Evolutionary conservation across 1,139 yeast species (phyloP).

Genomic region (Nakaseomyces bracarensis): DNA sequence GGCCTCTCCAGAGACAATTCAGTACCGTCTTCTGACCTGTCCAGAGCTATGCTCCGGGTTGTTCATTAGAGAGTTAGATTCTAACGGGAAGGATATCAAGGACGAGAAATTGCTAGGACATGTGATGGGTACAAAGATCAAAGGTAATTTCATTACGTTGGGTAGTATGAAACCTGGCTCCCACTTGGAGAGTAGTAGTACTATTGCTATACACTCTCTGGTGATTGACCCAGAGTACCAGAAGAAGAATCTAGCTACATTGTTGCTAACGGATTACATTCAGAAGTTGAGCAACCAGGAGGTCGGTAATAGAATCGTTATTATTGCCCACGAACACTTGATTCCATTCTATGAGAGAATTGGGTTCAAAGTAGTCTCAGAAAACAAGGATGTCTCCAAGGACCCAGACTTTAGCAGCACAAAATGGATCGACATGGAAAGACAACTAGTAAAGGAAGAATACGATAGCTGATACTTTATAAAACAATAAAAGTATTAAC

Average conservation of each 20-base stretch:
- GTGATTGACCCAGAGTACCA: slow-evolving; percentile 74
- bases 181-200: slow-evolving; percentile 66
- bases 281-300: slow-evolving; percentile 85
- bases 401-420: slow-evolving; percentile 26
- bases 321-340: slow-evolving; percentile 63
- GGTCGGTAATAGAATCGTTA: slow-evolving; percentile 67
- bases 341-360: slow-evolving; percentile 70
- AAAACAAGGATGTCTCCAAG: slow-evolving; percentile 25
- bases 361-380: slow-evolving; percentile 46
- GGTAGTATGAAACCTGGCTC: slow-evolving; percentile 51
- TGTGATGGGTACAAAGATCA: slow-evolving; percentile 71
- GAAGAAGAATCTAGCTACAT: slow-evolving; percentile 73
- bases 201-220: slow-evolving; percentile 75
- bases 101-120: slow-evolving; percentile 74
- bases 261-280: slow-evolving; percentile 78
- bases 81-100: slow-evolving; percentile 32
- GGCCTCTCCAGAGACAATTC: slow-evolving; percentile 53
- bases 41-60: slow-evolving; percentile 90
- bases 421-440: slow-evolving; percentile 33
- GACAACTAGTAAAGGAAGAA: slow-evolving; percentile 32
- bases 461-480: slow-evolving; percentile 26
- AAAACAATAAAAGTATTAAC: no score
- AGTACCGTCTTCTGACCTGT: slow-evolving; percentile 66
- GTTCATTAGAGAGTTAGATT: slow-evolving; percentile 59
- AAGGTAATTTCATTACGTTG: slow-evolving; percentile 45